Evolutionary conservation across 73 alveolate species (phyloP).

Genomic region (Symbiodinium natans): DNA sequence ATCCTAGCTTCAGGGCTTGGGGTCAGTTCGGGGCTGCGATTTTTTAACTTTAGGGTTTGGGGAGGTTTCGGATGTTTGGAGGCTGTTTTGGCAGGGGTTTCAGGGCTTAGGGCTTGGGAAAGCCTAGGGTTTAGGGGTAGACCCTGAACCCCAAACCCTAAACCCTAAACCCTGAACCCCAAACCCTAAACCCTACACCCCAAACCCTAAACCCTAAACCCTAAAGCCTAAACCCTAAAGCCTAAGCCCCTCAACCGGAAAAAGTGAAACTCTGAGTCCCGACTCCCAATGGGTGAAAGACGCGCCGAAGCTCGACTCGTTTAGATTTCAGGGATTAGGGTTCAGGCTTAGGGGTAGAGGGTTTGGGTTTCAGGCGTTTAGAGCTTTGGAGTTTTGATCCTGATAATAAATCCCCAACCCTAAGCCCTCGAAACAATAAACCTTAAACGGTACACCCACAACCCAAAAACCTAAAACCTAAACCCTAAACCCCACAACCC

Average conservation of each 20-base stretch:
- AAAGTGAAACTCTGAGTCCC: neutral
- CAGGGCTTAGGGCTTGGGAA: too few relatives aligned
- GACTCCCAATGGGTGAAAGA: neutral
- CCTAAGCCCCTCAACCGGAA: neutral
- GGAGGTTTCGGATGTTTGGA: too few relatives aligned
- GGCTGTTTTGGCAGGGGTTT: too few relatives aligned
- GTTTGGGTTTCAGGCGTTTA: neutral
- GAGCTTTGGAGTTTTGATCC: neutral
- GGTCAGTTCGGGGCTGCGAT: too few relatives aligned
- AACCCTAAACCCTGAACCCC: neutral
- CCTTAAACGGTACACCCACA: too few relatives aligned
- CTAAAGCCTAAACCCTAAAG: neutral
- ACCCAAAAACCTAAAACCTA: too few relatives aligned
- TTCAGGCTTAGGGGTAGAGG: neutral
- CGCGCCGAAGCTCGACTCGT: too few relatives aligned
- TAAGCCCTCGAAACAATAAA: too few relatives aligned
- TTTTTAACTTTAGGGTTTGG: too few relatives aligned
- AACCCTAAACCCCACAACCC: too few relatives aligned
- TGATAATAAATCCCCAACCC: too few relatives aligned
- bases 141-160: neutral
- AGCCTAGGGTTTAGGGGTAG: neutral
- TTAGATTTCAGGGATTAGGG: neutral
- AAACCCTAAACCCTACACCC: neutral
- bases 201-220: neutral
- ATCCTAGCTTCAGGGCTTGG: too few relatives aligned